A percentile compares a stretch with the other conserved stretches of the same genome.
phyloP scores from a whole-genome alignment of 345 rosid species.

The Viola odorata region DNA sequence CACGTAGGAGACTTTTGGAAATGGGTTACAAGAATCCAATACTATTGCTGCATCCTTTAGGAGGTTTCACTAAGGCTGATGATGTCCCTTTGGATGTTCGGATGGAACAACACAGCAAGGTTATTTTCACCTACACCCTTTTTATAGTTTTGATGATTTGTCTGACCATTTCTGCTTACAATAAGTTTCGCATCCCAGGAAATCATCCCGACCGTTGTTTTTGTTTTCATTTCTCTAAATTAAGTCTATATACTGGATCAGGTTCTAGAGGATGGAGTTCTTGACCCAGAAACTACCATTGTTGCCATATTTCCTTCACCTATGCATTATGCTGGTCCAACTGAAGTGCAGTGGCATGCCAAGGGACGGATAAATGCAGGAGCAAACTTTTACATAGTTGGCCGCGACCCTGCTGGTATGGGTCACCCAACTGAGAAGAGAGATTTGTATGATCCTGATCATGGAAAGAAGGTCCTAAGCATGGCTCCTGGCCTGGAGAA shows the following conservation, averaged over 20 bases:
- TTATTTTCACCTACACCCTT: slow-evolving; percentile 13
- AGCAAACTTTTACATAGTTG: slow-evolving; percentile 94
- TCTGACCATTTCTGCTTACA: not conserved
- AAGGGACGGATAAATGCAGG: slow-evolving; percentile 96
- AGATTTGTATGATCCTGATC: slow-evolving; percentile 93
- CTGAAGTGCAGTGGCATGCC: slow-evolving; percentile 99
- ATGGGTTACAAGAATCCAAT: slow-evolving; percentile 93
- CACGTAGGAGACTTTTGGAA: slow-evolving; percentile 66
- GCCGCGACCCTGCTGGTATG: slow-evolving; percentile 99
- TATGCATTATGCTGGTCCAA: slow-evolving; percentile 98
- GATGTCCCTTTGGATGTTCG: slow-evolving; percentile 95
- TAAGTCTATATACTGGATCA: slow-evolving; percentile 16
- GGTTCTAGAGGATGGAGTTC: slow-evolving; percentile 93
- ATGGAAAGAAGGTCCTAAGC: slow-evolving; percentile 90
- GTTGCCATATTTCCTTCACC: slow-evolving; percentile 97
- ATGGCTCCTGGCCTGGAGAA: slow-evolving; percentile 99
- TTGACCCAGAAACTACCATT: slow-evolving; percentile 82
- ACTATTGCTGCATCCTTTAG: slow-evolving; percentile 87
- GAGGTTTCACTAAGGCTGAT: slow-evolving; percentile 91
- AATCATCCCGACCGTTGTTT: not conserved
- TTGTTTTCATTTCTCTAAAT: not conserved
- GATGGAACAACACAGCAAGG: slow-evolving; percentile 96
- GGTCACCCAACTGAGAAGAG: slow-evolving; percentile 94
- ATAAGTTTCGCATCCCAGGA: not conserved
- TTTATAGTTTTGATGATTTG: not conserved